Evolutionary conservation across 2,329 filamentous ascomycete genomes (phyloP), one percentile per base, ranked within the genome.

Genomic region (Penicillium sumatraense): DNA sequence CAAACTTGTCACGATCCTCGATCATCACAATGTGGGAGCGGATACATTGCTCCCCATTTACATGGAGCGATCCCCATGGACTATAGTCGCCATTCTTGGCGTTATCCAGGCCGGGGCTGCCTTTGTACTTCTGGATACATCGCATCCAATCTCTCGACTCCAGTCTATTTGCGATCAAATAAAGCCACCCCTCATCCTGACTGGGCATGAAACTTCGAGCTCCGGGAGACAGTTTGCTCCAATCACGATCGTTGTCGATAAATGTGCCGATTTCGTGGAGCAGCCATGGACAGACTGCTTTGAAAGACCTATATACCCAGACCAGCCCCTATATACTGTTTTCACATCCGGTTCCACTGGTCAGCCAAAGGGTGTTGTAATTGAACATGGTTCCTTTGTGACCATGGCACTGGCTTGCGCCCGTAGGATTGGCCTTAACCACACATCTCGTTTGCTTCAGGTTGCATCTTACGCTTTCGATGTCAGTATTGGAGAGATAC

Each of bases 401-500:
- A 0, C 68, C 75, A 14, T 83, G 83, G 16, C 66, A 69, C 14
- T 60, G 60, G 5, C 57, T 6, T n/a, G n/a, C 31, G 14, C 14
- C 31, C 5, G n/a, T 8, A 6, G n/a, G 4, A 11, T 35, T 6
- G 9, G n/a, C 6, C 10, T 35, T 4, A n/a, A 35, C 14, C 5
- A 5, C 5, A 20, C n/a, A 10, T 38, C 35, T 38, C 35, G 35
- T 3, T 4, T 38, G 16, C 18, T 38, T 18, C 35, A 38, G 16
- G 67, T 74, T 24, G 67, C 69, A 0, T 58, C 66, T 5, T 72
- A 70, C 53, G 72, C 64, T 36, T 75, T 75, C 40, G 73, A 75
- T 49, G 70, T 71, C 3, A 73, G 76, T 33, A 67, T 83, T 21
- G 65, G 74, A 3, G 81, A 83, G 11, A 41, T 59, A 7, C 35